Evolutionary conservation across 2,329 filamentous ascomycete genomes (phyloP), one percentile per base, ranked within the genome.

Genomic region (Incumbomyces delicatus): DNA sequence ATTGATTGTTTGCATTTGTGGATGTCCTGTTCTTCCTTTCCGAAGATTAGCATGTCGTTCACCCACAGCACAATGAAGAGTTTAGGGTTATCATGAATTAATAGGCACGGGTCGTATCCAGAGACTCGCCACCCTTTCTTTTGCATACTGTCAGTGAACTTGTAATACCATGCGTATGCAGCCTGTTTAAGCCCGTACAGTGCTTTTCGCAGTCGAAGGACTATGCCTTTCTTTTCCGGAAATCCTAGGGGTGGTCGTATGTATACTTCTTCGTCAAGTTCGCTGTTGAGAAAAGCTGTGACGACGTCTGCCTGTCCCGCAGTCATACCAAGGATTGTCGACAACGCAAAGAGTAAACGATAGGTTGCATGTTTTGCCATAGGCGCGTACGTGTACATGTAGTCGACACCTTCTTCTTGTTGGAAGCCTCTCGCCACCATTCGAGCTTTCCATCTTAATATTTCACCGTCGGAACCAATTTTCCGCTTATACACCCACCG

Each of bases 401-500:
- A 60, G 41, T 60, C 57, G 2, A 58, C 36, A 13, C 58, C 57
- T 22, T 52, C 33, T 13, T 32, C 41, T 42, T 60, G 50, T 10
- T 51, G 44, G 43, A 57, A 60, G 8, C 58, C 51, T 42, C 50
- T 14, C 10, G 50, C 53, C 18, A 60, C 57, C 14, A 50, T 44
- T 4, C 55, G 42, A n/a, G 54, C 57, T 46, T 60, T 58, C 40
- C 50, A 55, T 12, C 44, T 35, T 11, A 39, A 45, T 13, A 57
- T 34, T 22, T 33, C 18, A 10, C 53, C 51, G 14, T 57, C 27
- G 1, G 34, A 14, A 16, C 46, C 43, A 7, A 31, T 14, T 44
- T 60, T 59, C 12, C 48, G 20, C 29, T 56, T 53, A 29, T 53
- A 58, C 13, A 59, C 56, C 52, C 50, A 59, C 39, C 47, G 49